These are phyloP conservation scores for Cyberlindnera nakhonratchasimensis DNA, from an alignment of 805 yeast species.

Conservation along the genomic window DNA sequence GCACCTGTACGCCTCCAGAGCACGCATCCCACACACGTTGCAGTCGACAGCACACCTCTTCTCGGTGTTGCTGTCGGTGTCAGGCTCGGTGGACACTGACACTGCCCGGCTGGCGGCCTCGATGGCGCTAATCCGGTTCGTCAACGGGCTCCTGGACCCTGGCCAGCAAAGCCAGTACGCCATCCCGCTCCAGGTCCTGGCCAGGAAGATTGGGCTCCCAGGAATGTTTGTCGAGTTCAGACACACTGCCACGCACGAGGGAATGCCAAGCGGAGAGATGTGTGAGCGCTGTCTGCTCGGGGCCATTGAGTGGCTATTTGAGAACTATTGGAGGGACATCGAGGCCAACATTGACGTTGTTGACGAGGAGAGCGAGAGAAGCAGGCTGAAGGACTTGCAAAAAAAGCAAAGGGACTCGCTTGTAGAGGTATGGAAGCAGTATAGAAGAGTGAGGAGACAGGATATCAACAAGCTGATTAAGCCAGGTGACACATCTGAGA, in stretches of 20 bases:
- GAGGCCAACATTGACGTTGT: slow-evolving; percentile 16
- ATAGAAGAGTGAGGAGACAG: slow-evolving; percentile 47
- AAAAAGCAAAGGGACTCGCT: slow-evolving; percentile 17
- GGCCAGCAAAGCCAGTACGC: slow-evolving; percentile 77
- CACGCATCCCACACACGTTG: slow-evolving; percentile 20
- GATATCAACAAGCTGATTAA: slow-evolving; percentile 38
- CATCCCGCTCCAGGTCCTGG: slow-evolving; percentile 72
- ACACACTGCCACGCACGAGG: slow-evolving; percentile 89
- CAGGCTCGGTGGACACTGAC: slow-evolving; percentile 1
- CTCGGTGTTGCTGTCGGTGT: slow-evolving; percentile 7
- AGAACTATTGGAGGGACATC: slow-evolving; percentile 60
- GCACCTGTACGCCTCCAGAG: slow-evolving; percentile 17
- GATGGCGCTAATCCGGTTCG: slow-evolving; percentile 78
- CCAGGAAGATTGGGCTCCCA: slow-evolving; percentile 66
- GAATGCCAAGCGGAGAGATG: slow-evolving; percentile 65
- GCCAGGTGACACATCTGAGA: slow-evolving; percentile 41
- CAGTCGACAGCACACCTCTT: slow-evolving; percentile 19
- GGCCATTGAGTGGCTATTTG: slow-evolving; percentile 74
- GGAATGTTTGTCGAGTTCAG: slow-evolving; percentile 83
- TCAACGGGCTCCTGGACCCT: slow-evolving; percentile 88
- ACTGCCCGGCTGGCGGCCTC: slow-evolving; percentile 27
- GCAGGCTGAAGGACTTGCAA: slow-evolving; percentile 26
- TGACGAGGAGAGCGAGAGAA: slow-evolving; percentile 36
- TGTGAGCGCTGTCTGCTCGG: slow-evolving; percentile 54
- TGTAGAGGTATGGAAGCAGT: slow-evolving; percentile 40